Percentiles rank a stretch among this genome's conserved stretches.
These are phyloP conservation scores for Asterionellopsis glacialis DNA, from an alignment of 108 stramenopile species.

Conservation along the genomic window DNA sequence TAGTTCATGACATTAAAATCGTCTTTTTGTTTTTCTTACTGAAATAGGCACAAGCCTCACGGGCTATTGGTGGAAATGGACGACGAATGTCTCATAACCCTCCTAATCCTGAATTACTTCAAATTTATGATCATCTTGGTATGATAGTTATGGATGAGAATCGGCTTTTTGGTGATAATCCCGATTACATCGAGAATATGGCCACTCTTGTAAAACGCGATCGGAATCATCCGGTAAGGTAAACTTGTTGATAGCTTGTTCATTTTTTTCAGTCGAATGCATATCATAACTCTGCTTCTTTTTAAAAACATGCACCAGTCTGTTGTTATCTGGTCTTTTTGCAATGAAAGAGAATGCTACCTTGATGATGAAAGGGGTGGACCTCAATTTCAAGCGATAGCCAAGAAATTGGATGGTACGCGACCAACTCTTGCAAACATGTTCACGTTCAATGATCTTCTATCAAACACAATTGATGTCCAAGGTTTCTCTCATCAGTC, in stretches of 20 bases:
- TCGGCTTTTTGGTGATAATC: conserved; percentile 23
- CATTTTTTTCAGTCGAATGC: no score
- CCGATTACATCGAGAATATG: conserved; percentile 20
- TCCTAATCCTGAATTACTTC: conserved; percentile 31
- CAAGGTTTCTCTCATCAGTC: conserved; percentile 28
- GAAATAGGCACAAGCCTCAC: conserved; percentile 11
- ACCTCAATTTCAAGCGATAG: not conserved
- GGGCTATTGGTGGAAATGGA: conserved; percentile 32
- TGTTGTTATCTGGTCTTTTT: conserved; percentile 40
- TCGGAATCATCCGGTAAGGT: conserved; percentile 33
- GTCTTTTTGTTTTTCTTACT: not conserved
- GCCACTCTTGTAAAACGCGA: conserved; percentile 26
- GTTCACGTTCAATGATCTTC: conserved; percentile 23
- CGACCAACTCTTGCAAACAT: conserved; percentile 35
- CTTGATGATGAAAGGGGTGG: conserved; percentile 4
- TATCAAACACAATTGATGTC: conserved; percentile 11
- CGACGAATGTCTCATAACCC: conserved; percentile 41
- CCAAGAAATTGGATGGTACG: conserved; percentile 21
- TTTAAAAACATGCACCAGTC: conserved; percentile 1
- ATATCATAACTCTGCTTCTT: no score
- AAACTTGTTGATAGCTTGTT: no score
- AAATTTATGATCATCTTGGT: conserved; percentile 34
- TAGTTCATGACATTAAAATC: not conserved
- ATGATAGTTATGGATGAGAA: conserved; percentile 49
- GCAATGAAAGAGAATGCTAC: conserved; percentile 37